Evolutionary conservation across 768 basidiomycete genomes (phyloP).

Genomic region (Chlorophyllum brunneum): DNA sequence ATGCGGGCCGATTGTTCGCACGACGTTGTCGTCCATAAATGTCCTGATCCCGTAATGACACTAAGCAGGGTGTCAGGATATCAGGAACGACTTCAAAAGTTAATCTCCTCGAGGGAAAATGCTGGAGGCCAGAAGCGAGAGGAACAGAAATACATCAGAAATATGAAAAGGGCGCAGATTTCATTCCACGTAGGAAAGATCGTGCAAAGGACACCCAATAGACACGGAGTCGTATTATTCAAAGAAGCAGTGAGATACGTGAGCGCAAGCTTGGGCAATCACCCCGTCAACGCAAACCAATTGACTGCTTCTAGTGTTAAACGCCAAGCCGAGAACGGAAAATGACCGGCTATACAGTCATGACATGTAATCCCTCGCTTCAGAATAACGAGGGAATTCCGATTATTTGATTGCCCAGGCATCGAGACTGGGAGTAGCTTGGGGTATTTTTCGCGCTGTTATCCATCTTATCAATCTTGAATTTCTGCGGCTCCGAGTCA

Average conservation of each 20-base stretch:
- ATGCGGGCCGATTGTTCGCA: too few species aligned
- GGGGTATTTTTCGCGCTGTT: background rate
- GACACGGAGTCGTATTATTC: background rate
- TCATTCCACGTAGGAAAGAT: too few species aligned
- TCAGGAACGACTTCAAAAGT: too few species aligned
- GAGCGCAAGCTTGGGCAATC: background rate
- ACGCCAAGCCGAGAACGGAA: background rate
- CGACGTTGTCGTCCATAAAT: too few species aligned
- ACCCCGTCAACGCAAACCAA: background rate
- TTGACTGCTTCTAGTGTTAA: background rate
- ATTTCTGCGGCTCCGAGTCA: background rate
- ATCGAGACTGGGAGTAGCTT: background rate
- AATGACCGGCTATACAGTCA: background rate
- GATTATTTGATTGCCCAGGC: background rate
- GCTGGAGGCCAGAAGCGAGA: too few species aligned
- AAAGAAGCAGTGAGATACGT: background rate
- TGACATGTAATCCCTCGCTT: background rate
- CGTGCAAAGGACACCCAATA: background rate
- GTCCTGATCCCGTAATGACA: too few species aligned
- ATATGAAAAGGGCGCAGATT: too few species aligned
- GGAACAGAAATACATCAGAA: too few species aligned
- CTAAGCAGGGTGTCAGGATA: too few species aligned
- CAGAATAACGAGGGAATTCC: background rate
- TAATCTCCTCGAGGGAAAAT: too few species aligned
- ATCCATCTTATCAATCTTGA: constrained; percentile 5